These are phyloP conservation scores for Suillus weaverae DNA, from an alignment of 768 basidiomycete species.

Conservation along the genomic window DNA sequence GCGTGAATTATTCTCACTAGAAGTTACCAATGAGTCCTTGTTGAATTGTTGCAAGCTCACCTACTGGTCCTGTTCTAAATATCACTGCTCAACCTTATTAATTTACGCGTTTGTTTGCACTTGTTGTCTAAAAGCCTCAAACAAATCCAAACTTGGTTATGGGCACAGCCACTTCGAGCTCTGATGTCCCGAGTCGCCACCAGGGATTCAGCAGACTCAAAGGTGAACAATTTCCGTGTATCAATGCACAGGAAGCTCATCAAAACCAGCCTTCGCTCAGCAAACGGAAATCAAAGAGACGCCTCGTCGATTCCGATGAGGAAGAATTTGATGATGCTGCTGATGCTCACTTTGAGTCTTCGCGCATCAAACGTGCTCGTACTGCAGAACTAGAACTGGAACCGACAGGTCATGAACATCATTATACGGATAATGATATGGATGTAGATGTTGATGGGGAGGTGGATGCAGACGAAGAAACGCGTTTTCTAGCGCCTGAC, in stretches of 20 bases:
- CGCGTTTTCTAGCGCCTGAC: slow-evolving; percentile 23
- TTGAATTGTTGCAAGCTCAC: neutral
- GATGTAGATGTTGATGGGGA: slow-evolving; percentile 42
- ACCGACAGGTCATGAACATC: slow-evolving; percentile 20
- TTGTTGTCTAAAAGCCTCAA: slow-evolving; percentile 13
- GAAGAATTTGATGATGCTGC: slow-evolving; percentile 37
- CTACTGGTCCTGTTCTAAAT: neutral
- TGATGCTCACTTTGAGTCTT: slow-evolving; percentile 60
- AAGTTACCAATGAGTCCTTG: neutral
- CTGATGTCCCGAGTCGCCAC: slow-evolving; percentile 4
- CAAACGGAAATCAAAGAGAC: slow-evolving; percentile 27
- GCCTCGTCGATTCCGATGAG: slow-evolving; percentile 37
- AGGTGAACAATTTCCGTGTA: slow-evolving; percentile 21
- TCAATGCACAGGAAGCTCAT: neutral
- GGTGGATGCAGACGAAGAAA: slow-evolving; percentile 28
- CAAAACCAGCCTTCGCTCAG: slow-evolving; percentile 20
- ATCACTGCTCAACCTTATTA: neutral
- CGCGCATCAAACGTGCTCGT: slow-evolving; percentile 25
- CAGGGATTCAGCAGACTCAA: slow-evolving; percentile 13
- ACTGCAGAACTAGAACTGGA: slow-evolving; percentile 31
- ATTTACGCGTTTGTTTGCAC: slow-evolving; percentile 21
- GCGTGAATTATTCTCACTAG: neutral
- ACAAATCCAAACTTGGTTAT: slow-evolving; percentile 11
- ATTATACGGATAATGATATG: slow-evolving; percentile 47
- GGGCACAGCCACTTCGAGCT: slow-evolving; percentile 9